Evolutionary conservation across 2,329 filamentous ascomycete genomes (phyloP), one percentile per base, ranked within the genome.

Genomic region (Nothopassalora personata): DNA sequence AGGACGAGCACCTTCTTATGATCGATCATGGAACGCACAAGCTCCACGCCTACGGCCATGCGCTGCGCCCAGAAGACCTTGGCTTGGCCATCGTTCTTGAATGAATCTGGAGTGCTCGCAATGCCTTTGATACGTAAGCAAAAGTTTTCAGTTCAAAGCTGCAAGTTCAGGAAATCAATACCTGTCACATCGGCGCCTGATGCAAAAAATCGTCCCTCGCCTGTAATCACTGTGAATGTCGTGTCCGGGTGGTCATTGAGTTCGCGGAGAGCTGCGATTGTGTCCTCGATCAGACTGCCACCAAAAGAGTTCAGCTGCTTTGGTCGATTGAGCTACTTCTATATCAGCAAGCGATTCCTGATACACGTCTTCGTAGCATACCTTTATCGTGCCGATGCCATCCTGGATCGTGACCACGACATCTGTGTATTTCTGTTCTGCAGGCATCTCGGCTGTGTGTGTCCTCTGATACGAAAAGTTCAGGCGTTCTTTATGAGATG

Each of bases 1-100:
- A 68, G 65, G 3, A 69, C 65, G 18, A 69, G 54, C n/a, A 69
- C 67, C 60, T 68, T 69, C 48, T 61, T 60, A 56, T 69, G 67
- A 49, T 69, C 65, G 54, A 69, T 68, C 60, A 69, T 63, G 9
- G 63, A 58, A 5, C 66, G 64, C 7, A 68, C 65, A 13, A 69
- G 59, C 50, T 69, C 67, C 57, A 65, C 60, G 15, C 65, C 65
- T 11, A 57, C 54, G 8, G 67, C 64, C 34, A 69, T 61, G 3
- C 60, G 50, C 53, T 66, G 58, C 10, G 56, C 54, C 65, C 65
- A 69, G 58, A 67, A 69, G 33, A 67, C 45, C 28, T 69, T 69
- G 58, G 64, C 65, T 28, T 65, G 57, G 60, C 66, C 67, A 43
- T 66, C 65, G 45, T 69, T 61, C 57, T 63, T 64, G 62, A 67